Evolutionary conservation across 805 yeast species (phyloP), one percentile per base, ranked within the genome.

Genomic region (Myxozyma mucilagina): DNA sequence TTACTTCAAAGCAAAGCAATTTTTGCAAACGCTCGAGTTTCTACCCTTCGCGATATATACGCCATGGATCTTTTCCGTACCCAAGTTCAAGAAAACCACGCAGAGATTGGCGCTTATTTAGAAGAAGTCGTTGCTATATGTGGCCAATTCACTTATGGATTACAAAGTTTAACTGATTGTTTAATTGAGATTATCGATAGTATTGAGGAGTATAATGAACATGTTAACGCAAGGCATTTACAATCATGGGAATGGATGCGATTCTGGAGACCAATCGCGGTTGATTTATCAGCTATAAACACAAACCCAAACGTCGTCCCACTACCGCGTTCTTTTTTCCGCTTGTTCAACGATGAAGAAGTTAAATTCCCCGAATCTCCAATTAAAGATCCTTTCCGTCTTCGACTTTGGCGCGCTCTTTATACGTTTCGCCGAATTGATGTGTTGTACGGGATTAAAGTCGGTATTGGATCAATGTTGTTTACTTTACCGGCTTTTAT

Each of bases 111-210:
- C 18, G 61, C 64, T 0, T 86, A 84, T 61, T 87, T 86, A 67
- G 96, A 89, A 73, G 92, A 87, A 64, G 86, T 89, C 4, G 88
- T 92, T 0, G 96, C 96, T 0, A 82, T 88, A 52, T 88, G 94
- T 75, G 93, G 92, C 0, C 87, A 89, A 70, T 89, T 89, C 70
- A 79, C 92, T 1, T 81, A 85, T 39, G 77, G 87, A 29, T 69
- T 90, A 39, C 80, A 83, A 1, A 82, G 86, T 56, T 83, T 83
- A 67, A 83, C 89, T 0, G 77, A 77, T 38, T 90, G 86, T 63
- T 72, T 89, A 53, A 24, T 42, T 20, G 73, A 74, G 11, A 64
- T 32, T 3, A 18, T 57, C 4, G 14, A n/a, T 13, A 24, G 38
- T 2, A 44, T 52, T 14, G 56, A 50, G 16, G 56, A 32, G n/a